phyloP scores from a whole-genome alignment of 257 asterid genomes.

The Nicotiana attenuata region DNA sequence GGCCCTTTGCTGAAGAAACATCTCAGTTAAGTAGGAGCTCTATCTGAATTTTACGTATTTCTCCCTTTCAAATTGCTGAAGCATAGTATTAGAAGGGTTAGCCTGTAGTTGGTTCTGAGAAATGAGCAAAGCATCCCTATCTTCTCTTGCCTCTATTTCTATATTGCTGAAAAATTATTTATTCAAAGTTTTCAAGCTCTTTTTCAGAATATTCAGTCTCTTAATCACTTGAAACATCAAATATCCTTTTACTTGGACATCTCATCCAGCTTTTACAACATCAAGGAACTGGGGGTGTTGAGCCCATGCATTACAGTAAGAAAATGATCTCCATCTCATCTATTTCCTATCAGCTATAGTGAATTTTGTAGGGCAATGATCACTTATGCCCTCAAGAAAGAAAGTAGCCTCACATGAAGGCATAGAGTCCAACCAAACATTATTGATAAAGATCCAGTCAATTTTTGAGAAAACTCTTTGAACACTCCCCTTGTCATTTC shows the following conservation, averaged over 20 bases:
- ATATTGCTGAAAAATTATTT: too few species aligned
- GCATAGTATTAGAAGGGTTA: too few species aligned
- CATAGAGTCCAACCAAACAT: background rate
- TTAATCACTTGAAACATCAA: too few species aligned
- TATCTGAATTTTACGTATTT: too few species aligned
- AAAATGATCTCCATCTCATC: background rate
- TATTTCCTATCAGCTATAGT: background rate
- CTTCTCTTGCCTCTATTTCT: too few species aligned
- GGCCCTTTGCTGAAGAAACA: too few species aligned
- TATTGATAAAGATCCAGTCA: background rate
- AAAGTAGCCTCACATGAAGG: background rate
- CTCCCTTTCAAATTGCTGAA: too few species aligned
- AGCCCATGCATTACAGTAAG: background rate
- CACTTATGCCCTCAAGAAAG: background rate
- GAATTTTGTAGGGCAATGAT: background rate
- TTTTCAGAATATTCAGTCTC: too few species aligned
- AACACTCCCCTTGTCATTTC: background rate
- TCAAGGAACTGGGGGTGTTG: background rate
- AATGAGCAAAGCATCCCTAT: too few species aligned
- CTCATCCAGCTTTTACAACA: background rate
- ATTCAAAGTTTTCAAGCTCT: too few species aligned
- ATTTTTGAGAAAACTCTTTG: background rate
- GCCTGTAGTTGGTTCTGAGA: too few species aligned
- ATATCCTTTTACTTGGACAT: background rate
- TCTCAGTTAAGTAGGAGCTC: too few species aligned